Evolutionary conservation across 441 rosid genomes (phyloP), one percentile per base, ranked within the genome.

Genomic region (Flueggea neowawraea): DNA sequence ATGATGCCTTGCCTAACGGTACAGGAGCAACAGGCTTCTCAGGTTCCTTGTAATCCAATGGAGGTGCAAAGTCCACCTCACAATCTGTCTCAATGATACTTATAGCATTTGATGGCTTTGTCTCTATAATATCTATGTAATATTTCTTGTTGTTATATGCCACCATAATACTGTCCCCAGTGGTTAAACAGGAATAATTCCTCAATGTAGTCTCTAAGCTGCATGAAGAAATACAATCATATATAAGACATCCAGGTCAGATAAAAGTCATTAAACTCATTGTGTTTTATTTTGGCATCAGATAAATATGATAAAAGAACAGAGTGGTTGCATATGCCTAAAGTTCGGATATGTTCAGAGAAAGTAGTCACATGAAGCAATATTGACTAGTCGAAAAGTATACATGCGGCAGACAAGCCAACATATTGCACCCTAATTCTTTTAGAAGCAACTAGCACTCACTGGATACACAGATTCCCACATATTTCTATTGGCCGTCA

Each of bases 81-180:
- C 98, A 93, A 72, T 93, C 98, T n/a, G 98, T 93, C 84, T 93
- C 98, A 61, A 93, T 90, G 74, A 93, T 90, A 73, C 83, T 93
- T 61, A 90, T 90, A 61, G 95, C 97, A 73, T 83, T 71, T 10
- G 98, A 84, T 75, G 98, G 98, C 73, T 85, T 90, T 55, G 95
- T 83, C 76, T 90, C 97, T 69, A 90, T 57, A 53, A 93, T 90
- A 76, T 92, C 98, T 69, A 92, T 92, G 72, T 87, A 92, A 73
- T 92, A 92, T 47, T 92, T 89, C 77, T 87, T 92, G 71, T 89
- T 89, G 83, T 92, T 92, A 69, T 92, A 92, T 15, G 96, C 93
- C 68, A 92, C 96, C 98, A 93, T 93, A 64, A 93, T 90, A 74
- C 95, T 88, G 69, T 93, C 98, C 69, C 97, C 98, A 60, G 91